Evolutionary conservation across 2,329 filamentous ascomycete genomes (phyloP), one percentile per base, ranked within the genome.

Genomic region (Coniochaeta prunicola): DNA sequence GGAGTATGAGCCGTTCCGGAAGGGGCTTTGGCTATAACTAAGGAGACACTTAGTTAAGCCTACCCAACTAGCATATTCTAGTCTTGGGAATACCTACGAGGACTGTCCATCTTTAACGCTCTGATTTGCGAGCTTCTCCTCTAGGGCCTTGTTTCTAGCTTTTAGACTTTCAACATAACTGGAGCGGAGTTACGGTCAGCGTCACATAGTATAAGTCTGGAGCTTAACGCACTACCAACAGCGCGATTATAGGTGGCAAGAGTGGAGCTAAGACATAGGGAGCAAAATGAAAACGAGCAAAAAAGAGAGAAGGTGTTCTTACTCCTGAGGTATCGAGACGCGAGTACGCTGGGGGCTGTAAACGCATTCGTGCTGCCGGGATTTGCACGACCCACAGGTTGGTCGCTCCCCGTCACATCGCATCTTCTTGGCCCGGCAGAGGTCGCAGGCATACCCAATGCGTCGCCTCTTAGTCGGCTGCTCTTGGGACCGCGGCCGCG

Each of bases 241-340:
- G 15, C 17, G 9, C 4, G 9, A n/a, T 17, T 38, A n/a, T n/a
- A n/a, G n/a, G 36, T 5, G 36, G 17, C 36, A 38, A 36, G 15
- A 9, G 36, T 38, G 36, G 36, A 38, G 36, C 17, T 17, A 17
- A n/a, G 3, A 38, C 17, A 38, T 4, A n/a, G 19, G 9, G 2
- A 9, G 36, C 36, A n/a, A 38, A n/a, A 4, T 15, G 17, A n/a
- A 15, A 38, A 38, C 19, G 36, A 17, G 36, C 36, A n/a, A 38
- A 38, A n/a, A 9, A 38, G 36, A n/a, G 36, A 4, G 6, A 33
- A 10, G 24, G n/a, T n/a, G n/a, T n/a, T n/a, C 56, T 45, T 57
- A 57, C 56, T 57, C 56, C 24, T 57, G 56, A n/a, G 56, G 42
- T 45, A 57, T 45, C 1, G 56, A 57, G 15, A 57, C 48, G 28